phyloP scores from a whole-genome alignment of 1,284 basidiomycete species.

The Ganoderma leucocontextum region DNA sequence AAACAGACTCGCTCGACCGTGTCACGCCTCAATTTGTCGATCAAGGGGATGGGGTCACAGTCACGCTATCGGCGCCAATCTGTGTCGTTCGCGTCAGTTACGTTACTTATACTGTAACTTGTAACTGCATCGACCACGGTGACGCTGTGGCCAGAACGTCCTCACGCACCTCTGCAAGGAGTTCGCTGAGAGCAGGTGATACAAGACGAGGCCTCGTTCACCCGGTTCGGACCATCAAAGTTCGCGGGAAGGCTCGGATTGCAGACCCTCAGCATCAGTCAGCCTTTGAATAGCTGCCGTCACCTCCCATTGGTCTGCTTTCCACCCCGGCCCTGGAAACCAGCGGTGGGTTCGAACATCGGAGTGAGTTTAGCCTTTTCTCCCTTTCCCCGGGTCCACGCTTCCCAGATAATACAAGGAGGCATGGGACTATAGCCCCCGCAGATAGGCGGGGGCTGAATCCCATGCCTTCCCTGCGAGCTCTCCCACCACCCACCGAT shows the following conservation, averaged over 20 bases:
- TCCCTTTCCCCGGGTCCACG: slow-evolving; percentile 19
- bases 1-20: slow-evolving; percentile 22
- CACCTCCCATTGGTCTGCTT: slow-evolving; percentile 20
- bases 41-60: slow-evolving; percentile 25
- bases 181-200: background rate
- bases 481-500: slow-evolving; percentile 14
- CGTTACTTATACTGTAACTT: no score
- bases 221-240: slow-evolving; percentile 27
- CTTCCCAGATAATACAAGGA: slow-evolving; percentile 3
- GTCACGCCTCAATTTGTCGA: slow-evolving; percentile 21
- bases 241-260: slow-evolving; percentile 25
- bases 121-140: no score
- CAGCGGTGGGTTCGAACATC: slow-evolving; percentile 23
- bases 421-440: slow-evolving; percentile 2
- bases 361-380: slow-evolving; percentile 35
- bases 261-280: slow-evolving; percentile 7
- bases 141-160: background rate
- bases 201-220: slow-evolving; percentile 2
- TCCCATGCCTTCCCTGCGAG: background rate
- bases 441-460: slow-evolving; percentile 15
- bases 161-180: background rate
- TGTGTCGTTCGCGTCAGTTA: background rate
- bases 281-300: slow-evolving; percentile 9
- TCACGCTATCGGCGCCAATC: slow-evolving; percentile 15
- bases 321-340: slow-evolving; percentile 8